Base-by-base conservation (phyloP, 2,329 filamentous ascomycete genomes). In the Tolypocladium sp. region DNA sequence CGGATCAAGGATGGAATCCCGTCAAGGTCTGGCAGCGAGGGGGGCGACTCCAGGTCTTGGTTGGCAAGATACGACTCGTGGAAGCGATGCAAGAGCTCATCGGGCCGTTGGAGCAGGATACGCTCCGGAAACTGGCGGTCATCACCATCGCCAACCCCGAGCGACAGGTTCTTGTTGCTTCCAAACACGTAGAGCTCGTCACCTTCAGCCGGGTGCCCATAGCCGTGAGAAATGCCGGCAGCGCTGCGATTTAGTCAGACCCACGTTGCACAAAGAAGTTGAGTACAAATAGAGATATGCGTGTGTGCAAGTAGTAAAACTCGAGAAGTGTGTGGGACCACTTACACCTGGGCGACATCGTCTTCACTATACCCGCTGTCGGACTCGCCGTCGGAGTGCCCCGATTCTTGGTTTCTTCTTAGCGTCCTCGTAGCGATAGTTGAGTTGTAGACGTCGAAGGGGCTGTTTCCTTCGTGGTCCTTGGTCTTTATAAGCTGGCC, bases 121-220 rank as follows among this genome's bases (percentile, higher is more conserved):
- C 91, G 88, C 71, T 97, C 94, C 0, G 94, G 94, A 67, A 89
- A 96, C 63, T 97, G 92, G 3, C 94, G 86, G 69, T 99, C 93
- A 70, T 97, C 92, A 67, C 95, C 89, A 69, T 99, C 92, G n/a
- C 92, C 92, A 61, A 97, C 88, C 1, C 94, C 94, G 27, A 99
- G 82, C 0, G 90, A 94, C 12, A 96, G 76, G 66, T 99, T 99
- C 69, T 94, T 95, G 74, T 97, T 99, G 74, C 92, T 97, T 56
- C 94, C 94, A 73, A 97, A 97, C 1, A 91, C 88, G 68, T 91
- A 97, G 1, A 97, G 77, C 69, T 99, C 94, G 67, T 96, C 91
- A 10, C 91, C 93, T 33, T 66, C 61, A 4, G 66, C 61, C 22
- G 66, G 63, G 27, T 61, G 61, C 8, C 61, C 62, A 27, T 57